Percentiles rank a stretch among this genome's conserved stretches.
Conservation (phyloP, 495 filamentous ascomycete genomes). For the Xylaria cubensis region DNA sequence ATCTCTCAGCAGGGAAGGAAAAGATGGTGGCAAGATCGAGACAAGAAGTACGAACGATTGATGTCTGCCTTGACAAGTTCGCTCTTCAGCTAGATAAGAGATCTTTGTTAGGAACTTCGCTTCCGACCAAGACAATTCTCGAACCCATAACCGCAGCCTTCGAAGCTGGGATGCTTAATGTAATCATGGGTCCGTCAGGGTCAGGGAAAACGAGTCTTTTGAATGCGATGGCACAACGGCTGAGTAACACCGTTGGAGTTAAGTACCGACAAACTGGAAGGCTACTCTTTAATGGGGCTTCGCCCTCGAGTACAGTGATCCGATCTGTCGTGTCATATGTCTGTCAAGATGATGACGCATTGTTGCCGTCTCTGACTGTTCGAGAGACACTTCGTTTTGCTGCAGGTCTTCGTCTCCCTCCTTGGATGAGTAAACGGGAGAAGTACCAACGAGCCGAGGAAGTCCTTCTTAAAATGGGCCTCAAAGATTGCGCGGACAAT, state of each 20-base stretch:
- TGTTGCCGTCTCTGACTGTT: constrained; percentile 75
- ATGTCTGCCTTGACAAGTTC: constrained; percentile 66
- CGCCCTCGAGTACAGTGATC: constrained; percentile 68
- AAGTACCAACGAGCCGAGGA: constrained; percentile 72
- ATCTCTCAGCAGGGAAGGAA: constrained; percentile 66
- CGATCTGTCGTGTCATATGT: constrained; percentile 76
- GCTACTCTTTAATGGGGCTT: constrained; percentile 70
- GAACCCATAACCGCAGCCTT: constrained; percentile 68
- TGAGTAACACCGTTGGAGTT: constrained; percentile 64
- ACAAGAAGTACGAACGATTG: constrained; percentile 61
- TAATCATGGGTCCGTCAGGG: constrained; percentile 81
- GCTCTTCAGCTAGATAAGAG: constrained; percentile 68
- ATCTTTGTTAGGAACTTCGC: constrained; percentile 48
- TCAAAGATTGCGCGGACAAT: constrained; percentile 79
- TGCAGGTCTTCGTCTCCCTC: constrained; percentile 70
- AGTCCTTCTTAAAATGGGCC: constrained; percentile 72
- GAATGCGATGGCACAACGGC: constrained; percentile 69
- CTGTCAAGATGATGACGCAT: constrained; percentile 76
- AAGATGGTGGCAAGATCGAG: constrained; percentile 58
- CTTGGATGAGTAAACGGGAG: constrained; percentile 68
- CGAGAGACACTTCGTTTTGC: constrained; percentile 74
- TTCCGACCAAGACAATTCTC: constrained; percentile 64
- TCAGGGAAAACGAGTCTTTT: constrained; percentile 76
- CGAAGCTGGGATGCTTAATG: constrained; percentile 67
- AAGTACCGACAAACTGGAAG: constrained; percentile 39